Evolutionary conservation across 2,329 filamentous ascomycete genomes (phyloP).

Genomic region (Orbilia javanica): DNA sequence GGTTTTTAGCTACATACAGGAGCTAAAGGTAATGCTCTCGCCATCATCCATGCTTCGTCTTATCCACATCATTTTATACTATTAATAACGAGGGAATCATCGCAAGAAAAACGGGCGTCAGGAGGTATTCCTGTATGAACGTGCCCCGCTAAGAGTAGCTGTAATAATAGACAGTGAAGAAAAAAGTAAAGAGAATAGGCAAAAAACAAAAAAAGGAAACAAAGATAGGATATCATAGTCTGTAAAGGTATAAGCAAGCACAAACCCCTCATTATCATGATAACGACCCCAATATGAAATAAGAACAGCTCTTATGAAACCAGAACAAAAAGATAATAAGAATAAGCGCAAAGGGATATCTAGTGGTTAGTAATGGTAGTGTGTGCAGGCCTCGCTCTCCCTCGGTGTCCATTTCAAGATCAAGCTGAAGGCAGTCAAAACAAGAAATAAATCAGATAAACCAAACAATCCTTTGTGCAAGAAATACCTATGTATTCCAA

Average conservation of each 20-base stretch:
- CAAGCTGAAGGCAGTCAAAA: not conserved
- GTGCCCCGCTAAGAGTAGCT: slow-evolving; percentile 4
- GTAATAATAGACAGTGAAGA: slow-evolving; percentile 10
- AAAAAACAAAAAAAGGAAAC: slow-evolving; percentile 3
- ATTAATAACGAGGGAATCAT: slow-evolving; percentile 12
- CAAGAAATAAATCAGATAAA: not conserved
- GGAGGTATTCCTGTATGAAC: slow-evolving; percentile 20
- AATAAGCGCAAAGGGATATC: slow-evolving; percentile 16
- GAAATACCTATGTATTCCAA: not conserved
- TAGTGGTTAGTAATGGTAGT: not conserved
- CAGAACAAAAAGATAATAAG: not conserved
- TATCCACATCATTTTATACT: not conserved
- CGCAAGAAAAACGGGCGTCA: slow-evolving; percentile 7
- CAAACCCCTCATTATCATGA: slow-evolving; percentile 26
- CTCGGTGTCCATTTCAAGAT: slow-evolving; percentile 25
- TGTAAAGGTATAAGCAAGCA: slow-evolving; percentile 18
- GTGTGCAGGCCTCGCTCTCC: not conserved
- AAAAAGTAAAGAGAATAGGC: no score
- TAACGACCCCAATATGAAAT: slow-evolving; percentile 15
- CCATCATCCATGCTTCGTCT: slow-evolving; percentile 21
- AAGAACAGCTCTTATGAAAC: slow-evolving; percentile 5
- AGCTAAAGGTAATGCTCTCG: slow-evolving; percentile 21
- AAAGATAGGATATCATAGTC: slow-evolving; percentile 16
- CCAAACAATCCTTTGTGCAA: not conserved
- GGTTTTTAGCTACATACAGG: slow-evolving; percentile 3